Conservation (phyloP, 345 rosid genomes). For the Nephelium lappaceum region DNA sequence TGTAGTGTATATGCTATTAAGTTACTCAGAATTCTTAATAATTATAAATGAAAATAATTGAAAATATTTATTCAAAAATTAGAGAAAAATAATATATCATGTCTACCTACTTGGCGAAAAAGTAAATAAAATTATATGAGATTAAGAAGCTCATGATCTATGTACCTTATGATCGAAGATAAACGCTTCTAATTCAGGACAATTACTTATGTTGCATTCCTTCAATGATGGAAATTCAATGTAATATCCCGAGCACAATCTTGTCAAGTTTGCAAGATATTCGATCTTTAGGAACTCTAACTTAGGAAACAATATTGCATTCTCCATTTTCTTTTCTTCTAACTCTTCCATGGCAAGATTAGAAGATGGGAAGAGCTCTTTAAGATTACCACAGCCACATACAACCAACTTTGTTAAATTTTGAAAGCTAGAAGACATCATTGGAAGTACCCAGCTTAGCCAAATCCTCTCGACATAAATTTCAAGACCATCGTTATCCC, state of each 20-base stretch:
- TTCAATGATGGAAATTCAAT: background rate
- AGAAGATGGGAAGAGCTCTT: background rate
- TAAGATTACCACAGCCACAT: background rate
- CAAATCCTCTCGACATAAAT: constrained; percentile 8
- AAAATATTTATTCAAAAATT: no score
- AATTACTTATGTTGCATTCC: background rate
- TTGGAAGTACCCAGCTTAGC: background rate
- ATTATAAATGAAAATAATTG: no score
- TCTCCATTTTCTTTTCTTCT: background rate
- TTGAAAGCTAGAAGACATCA: background rate
- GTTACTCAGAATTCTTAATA: background rate
- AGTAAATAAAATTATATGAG: no score
- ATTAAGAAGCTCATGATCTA: background rate
- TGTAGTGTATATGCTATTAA: background rate
- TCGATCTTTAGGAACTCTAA: no score
- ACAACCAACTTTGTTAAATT: background rate
- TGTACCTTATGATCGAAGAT: background rate
- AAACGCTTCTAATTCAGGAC: constrained; percentile 12
- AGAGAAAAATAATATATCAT: no score
- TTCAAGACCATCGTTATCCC: no score
- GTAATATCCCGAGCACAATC: no score
- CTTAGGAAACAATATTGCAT: background rate
- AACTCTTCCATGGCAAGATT: background rate
- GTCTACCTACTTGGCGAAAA: background rate
- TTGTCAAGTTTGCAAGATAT: no score